phyloP scores from a whole-genome alignment of 2,329 filamentous ascomycete species.

The Periconia sp. region DNA sequence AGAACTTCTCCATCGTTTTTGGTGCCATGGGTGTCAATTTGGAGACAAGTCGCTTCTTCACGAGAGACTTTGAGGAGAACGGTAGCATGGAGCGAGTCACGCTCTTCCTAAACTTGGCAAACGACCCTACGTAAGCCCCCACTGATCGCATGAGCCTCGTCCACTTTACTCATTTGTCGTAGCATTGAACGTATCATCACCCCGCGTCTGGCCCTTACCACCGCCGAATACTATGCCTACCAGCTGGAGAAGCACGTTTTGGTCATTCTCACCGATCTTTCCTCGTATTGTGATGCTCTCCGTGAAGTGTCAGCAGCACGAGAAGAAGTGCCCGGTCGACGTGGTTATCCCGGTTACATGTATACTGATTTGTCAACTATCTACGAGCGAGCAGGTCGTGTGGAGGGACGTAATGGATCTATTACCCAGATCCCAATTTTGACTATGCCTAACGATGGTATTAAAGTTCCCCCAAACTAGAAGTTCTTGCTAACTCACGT shows the following conservation, averaged over 20 bases:
- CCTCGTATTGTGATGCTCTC: conserved; percentile 97
- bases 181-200: conserved; percentile 99
- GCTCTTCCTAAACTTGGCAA: conserved; percentile 98
- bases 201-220: conserved; percentile 95
- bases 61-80: conserved; percentile 98
- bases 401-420: conserved; percentile 93
- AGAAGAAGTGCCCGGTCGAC: conserved; percentile 98
- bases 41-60: conserved; percentile 98
- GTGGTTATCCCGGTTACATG: conserved; percentile 99
- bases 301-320: conserved; percentile 97
- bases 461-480: conserved; percentile 13
- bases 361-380: conserved; percentile 99
- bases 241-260: conserved; percentile 99
- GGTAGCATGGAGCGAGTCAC: conserved; percentile 97
- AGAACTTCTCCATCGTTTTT: conserved; percentile 99
- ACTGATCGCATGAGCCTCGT: conserved; percentile 6
- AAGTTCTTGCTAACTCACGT: conserved; percentile 16
- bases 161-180: conserved; percentile 25
- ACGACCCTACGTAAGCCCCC: conserved; percentile 86
- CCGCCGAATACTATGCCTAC: conserved; percentile 99
- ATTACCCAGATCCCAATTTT: conserved; percentile 99
- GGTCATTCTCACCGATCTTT: conserved; percentile 97
- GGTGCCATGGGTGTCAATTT: conserved; percentile 99
- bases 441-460: conserved; percentile 98
- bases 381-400: conserved; percentile 98